These are phyloP conservation scores for Lipomyces kockii DNA, from an alignment of 805 yeast species.

Conservation along the genomic window DNA sequence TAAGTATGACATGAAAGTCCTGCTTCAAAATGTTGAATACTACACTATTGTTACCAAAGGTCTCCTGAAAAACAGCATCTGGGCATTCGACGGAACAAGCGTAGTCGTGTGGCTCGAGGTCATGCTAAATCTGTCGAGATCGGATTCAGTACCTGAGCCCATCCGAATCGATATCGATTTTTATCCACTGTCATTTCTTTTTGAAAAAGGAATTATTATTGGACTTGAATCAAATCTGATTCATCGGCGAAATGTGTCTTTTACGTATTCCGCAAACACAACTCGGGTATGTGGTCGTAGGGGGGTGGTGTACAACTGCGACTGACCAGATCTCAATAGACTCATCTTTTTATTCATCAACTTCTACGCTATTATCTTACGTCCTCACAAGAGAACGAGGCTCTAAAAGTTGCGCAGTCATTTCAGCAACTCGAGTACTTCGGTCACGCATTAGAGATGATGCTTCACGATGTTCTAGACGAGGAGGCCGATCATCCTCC, in stretches of 20 bases:
- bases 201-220: constrained; percentile 54
- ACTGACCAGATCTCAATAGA: constrained; percentile 15
- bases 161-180: constrained; percentile 48
- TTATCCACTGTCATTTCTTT: constrained; percentile 56
- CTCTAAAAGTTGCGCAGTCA: constrained; percentile 31
- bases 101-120: constrained; percentile 37
- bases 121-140: constrained; percentile 19
- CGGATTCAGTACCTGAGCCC: constrained; percentile 30
- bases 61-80: constrained; percentile 42
- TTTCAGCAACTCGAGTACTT: constrained; percentile 46
- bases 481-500: constrained; percentile 38
- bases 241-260: constrained; percentile 44
- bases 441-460: constrained; percentile 49
- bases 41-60: constrained; percentile 41
- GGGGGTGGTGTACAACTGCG: background rate
- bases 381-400: constrained; percentile 26
- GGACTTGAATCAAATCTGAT: constrained; percentile 56
- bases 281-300: constrained; percentile 19
- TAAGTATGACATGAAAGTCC: constrained; percentile 39
- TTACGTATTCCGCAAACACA: constrained; percentile 40
- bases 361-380: constrained; percentile 30
- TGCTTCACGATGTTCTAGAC: constrained; percentile 47
- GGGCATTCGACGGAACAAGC: constrained; percentile 51
- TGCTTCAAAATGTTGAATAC: constrained; percentile 48
- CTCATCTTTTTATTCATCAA: constrained; percentile 36